Base-by-base conservation (phyloP, 768 basidiomycete genomes). In the Brasilioporus rufonigricans region DNA sequence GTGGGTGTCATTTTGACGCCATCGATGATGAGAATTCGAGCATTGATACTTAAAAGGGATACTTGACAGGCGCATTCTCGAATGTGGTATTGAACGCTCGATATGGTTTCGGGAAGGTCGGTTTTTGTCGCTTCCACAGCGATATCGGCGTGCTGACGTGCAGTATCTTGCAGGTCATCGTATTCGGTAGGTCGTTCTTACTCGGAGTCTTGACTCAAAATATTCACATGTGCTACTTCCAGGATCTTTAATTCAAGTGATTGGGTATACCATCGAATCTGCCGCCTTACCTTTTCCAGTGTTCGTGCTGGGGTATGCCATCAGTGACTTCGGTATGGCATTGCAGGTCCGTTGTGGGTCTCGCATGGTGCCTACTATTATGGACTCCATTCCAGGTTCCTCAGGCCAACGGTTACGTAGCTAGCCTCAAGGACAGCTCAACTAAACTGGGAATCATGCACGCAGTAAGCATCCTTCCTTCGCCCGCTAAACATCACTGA, bases 341-440 rank as follows among this genome's bases (percentile, higher is more conserved):
- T 44, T 78, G 26, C 74, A 77, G 72, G 85, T 83, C 54, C 26
- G 26, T 9, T 26, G 16, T 23, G 16, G 11, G 43, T 44, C 26
- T 23, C 26, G n/a, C 3, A 8, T 39, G 19, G n/a, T 8, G 14
- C 21, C 13, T 21, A 21, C 11, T 21, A 8, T 1, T 18, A 40
- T 38, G 16, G 16, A 33, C 31, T 8, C 27, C 29, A 24, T 50
- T 50, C 29, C 14, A 79, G 73, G 76, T 80, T 48, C 75, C 80
- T 16, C 79, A 79, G 60, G 74, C 74, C 10, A 82, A 80, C 51
- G 75, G 76, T 4, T 75, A 77, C 24, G 71, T 76, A 2, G 74
- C 76, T 0, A 69, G 74, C 26, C 58, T 81, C 18, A 73, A 72
- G 4, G 69, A 69, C 16, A 69, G 74, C 41, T 65, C 71, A 36